Evolutionary conservation across 305 asterid genomes (phyloP).

Genomic region (Fraxinus velutina): DNA sequence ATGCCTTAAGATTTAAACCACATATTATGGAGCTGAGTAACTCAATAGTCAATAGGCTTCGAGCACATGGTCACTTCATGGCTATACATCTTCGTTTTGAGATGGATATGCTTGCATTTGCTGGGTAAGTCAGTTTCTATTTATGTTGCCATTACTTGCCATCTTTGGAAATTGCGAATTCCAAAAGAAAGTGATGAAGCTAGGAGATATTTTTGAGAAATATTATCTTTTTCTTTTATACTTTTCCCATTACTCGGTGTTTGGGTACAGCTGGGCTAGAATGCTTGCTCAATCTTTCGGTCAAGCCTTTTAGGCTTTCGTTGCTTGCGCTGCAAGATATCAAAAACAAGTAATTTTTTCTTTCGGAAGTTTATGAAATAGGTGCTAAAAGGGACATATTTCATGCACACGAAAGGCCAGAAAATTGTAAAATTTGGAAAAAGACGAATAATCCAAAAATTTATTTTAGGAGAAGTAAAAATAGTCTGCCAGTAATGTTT

Average conservation of each 20-base stretch:
- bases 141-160: not conserved
- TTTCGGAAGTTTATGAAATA: slow-evolving; percentile 2
- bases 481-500: not conserved
- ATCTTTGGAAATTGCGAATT: slow-evolving; percentile 13
- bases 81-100: slow-evolving; percentile 97
- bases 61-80: slow-evolving; percentile 89
- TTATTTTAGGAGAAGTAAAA: not conserved
- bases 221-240: not conserved
- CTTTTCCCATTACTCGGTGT: slow-evolving; percentile 11
- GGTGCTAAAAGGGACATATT: not conserved
- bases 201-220: not conserved
- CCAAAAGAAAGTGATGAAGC: not conserved
- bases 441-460: not conserved
- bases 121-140: slow-evolving; percentile 60
- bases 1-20: slow-evolving; percentile 85
- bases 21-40: slow-evolving; percentile 86
- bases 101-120: slow-evolving; percentile 98
- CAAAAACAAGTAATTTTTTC: not conserved
- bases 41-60: slow-evolving; percentile 72
- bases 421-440: not conserved
- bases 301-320: slow-evolving; percentile 2
- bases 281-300: not conserved
- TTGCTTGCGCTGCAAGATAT: slow-evolving; percentile 9
- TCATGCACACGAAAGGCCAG: not conserved
- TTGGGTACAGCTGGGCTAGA: slow-evolving; percentile 9